These are phyloP conservation scores for Helianthus annuus DNA, from an alignment of 129 eudicot genomes.

Conservation along the genomic window DNA sequence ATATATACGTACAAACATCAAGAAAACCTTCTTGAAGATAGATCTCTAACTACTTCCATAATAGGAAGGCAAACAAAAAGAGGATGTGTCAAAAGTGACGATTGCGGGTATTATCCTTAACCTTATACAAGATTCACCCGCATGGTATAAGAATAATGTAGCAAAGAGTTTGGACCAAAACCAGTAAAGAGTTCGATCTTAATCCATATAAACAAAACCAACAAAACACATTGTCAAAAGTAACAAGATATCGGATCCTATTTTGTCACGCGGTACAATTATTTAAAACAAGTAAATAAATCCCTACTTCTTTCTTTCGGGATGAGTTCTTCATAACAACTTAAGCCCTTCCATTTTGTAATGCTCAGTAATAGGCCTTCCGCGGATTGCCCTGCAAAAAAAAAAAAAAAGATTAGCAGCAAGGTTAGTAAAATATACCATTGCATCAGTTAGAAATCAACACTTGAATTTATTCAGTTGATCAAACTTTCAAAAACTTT, in stretches of 20 bases:
- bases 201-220: slow-evolving; percentile 11
- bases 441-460: background rate
- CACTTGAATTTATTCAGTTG: background rate
- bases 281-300: slow-evolving; percentile 15
- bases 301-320: slow-evolving; percentile 22
- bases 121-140: background rate
- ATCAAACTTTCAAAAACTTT: background rate
- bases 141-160: no score
- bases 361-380: slow-evolving; percentile 41
- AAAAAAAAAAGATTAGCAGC: slow-evolving; percentile 11
- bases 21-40: no score
- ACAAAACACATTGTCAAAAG: slow-evolving; percentile 9
- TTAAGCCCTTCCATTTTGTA: slow-evolving; percentile 1
- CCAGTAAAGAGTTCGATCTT: background rate
- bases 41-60: no score
- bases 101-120: background rate
- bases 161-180: background rate
- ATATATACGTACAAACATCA: no score
- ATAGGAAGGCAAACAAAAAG: slow-evolving; percentile 23
- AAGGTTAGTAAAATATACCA: background rate
- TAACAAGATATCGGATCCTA: background rate
- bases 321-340: slow-evolving; percentile 20
- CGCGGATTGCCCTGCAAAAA: slow-evolving; percentile 38
- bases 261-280: slow-evolving; percentile 23
- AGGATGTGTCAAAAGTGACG: slow-evolving; percentile 13